Evolutionary conservation across 495 filamentous ascomycete genomes (phyloP).

Genomic region (Penicillium pulvis): DNA sequence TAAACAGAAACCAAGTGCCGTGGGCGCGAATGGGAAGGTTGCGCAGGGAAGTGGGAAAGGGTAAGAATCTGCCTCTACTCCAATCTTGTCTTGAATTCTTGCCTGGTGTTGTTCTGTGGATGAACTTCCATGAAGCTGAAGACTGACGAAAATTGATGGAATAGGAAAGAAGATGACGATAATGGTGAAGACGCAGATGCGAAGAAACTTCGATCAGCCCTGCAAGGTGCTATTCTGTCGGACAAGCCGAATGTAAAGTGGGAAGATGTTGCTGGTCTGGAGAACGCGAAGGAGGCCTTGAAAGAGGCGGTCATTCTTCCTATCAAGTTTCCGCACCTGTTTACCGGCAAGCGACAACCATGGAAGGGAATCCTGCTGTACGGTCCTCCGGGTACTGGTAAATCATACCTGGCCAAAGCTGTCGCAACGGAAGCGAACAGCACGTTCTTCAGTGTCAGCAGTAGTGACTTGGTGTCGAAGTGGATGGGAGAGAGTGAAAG

Average conservation of each 20-base stretch:
- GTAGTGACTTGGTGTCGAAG: constrained; percentile 94
- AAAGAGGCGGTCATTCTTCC: constrained; percentile 97
- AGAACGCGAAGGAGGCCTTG: constrained; percentile 91
- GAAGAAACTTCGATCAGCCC: constrained; percentile 89
- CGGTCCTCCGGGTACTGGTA: constrained; percentile 94
- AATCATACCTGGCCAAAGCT: constrained; percentile 94
- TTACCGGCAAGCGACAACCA: constrained; percentile 93
- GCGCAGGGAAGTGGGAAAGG: constrained; percentile 69
- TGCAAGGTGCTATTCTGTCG: constrained; percentile 88
- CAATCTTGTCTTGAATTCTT: not conserved
- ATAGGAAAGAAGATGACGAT: constrained; percentile 61
- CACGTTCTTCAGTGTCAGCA: constrained; percentile 99
- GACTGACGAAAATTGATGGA: constrained; percentile 15
- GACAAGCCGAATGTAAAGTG: constrained; percentile 95
- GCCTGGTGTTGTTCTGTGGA: not conserved
- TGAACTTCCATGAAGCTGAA: not conserved
- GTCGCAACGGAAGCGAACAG: constrained; percentile 98
- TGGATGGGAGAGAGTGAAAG: constrained; percentile 99
- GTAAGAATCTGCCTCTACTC: constrained; percentile 39
- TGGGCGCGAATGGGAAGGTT: constrained; percentile 81
- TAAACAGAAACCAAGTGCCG: constrained; percentile 74
- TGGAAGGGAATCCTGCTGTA: constrained; percentile 99
- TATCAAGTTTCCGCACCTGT: constrained; percentile 97
- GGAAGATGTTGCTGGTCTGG: constrained; percentile 98
- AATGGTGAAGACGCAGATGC: constrained; percentile 81